phyloP scores from a whole-genome alignment of 768 basidiomycete genomes.

The Ephemerocybe angulata region DNA sequence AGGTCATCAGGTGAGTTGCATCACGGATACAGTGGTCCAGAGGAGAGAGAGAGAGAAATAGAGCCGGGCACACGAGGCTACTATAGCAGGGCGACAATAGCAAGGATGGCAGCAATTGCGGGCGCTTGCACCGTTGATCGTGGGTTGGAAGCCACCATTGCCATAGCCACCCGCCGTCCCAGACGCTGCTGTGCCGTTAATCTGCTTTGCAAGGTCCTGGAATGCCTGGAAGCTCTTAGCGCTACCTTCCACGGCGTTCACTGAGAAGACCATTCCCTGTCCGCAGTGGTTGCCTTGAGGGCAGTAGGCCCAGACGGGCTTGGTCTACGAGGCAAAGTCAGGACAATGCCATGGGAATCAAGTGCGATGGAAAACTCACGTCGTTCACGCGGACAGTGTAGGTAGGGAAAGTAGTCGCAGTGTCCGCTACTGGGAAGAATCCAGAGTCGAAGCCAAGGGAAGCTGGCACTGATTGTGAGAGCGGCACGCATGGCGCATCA shows the following conservation, averaged over 20 bases:
- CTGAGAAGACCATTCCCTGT: conserved; percentile 62
- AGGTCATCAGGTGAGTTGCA: too few relatives aligned
- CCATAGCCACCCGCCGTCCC: conserved; percentile 4
- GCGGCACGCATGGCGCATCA: conserved; percentile 38
- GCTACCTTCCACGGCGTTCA: conserved; percentile 50
- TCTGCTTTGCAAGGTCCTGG: conserved; percentile 39
- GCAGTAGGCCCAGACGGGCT: conserved; percentile 61
- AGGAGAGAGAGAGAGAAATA: too few relatives aligned
- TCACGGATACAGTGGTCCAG: too few relatives aligned
- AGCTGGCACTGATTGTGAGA: too few relatives aligned
- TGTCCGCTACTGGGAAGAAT: conserved; percentile 46
- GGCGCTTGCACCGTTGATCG: conserved; percentile 3
- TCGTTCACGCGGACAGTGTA: conserved; percentile 54
- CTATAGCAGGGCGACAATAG: background rate
- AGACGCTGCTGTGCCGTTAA: conserved; percentile 34
- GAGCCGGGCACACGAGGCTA: too few relatives aligned
- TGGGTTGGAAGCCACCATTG: conserved; percentile 3
- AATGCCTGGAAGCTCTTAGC: conserved; percentile 54
- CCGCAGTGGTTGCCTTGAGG: conserved; percentile 52
- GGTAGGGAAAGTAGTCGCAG: conserved; percentile 45
- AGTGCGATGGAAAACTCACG: conserved; percentile 23
- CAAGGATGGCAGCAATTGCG: background rate
- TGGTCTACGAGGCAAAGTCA: conserved; percentile 14
- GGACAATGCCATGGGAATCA: background rate
- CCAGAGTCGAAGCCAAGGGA: conserved; percentile 44